Base-by-base conservation (phyloP, 2,329 filamentous ascomycete genomes). In the Coccinonectria pachysandricola region DNA sequence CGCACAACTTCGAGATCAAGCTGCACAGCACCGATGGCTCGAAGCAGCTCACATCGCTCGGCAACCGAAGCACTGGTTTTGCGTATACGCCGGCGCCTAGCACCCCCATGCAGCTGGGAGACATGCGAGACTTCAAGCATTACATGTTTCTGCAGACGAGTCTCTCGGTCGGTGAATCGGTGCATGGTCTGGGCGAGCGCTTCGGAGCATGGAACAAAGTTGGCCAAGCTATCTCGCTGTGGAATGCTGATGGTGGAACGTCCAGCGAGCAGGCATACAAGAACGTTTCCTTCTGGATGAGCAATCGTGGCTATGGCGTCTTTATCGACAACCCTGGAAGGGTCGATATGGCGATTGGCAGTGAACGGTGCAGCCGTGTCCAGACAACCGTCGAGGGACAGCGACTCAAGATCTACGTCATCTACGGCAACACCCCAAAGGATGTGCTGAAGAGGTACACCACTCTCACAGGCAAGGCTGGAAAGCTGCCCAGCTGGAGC, bases 141-240 rank as follows among this genome's bases (percentile, higher is more conserved):
- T 68, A 70, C 48, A 62, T 71, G 38, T 71, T 72, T 42, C 64
- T 66, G 15, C 67, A 71, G 46, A 71, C 66, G 1, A 63, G 59
- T 5, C 54, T 73, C 2, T 54, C 57, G 3, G 66, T 72, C 1
- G 68, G 68, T 15, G 81, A 86, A 51, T 71, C 74, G 1, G 65
- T 86, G 9, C 79, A 83, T 49, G 80, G 81, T 0, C 64, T 86
- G 4, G 81, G 80, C 2, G 80, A 86, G 54, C 65, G 81, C 9
- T 87, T 86, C 46, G 80, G 80, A 1, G 71, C 77, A 6, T 81
- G 80, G 53, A 79, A 81, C 49, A 85, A 82, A 50, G 73, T 84
- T 21, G 80, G 80, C 8, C 79, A 86, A 50, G 63, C 65, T 8
- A 57, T 86, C 7, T 62, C 70, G 30, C 64, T 86, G 6, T 75